These are phyloP conservation scores for Styphnolobium japonicum DNA, from an alignment of 306 rosid species.

Conservation along the genomic window DNA sequence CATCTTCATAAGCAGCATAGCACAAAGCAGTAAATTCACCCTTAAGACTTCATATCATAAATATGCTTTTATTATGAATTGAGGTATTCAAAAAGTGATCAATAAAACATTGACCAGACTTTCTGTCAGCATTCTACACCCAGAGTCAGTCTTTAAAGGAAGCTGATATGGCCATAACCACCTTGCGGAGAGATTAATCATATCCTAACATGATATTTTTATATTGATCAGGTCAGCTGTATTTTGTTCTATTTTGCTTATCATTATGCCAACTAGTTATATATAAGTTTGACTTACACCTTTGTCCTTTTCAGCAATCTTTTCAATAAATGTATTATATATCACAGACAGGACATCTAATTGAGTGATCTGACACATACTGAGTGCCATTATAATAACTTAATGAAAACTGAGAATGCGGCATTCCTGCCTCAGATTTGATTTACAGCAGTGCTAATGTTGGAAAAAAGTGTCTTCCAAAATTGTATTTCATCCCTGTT, in stretches of 20 bases:
- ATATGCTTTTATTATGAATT: not conserved
- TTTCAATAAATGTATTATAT: not conserved
- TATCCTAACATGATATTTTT: not conserved
- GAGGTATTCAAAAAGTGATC: not conserved
- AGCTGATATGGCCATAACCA: not conserved
- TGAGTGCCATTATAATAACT: not conserved
- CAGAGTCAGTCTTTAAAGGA: slow-evolving; percentile 9
- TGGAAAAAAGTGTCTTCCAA: not conserved
- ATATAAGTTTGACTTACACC: not conserved
- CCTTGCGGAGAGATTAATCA: not conserved
- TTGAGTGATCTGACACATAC: not conserved
- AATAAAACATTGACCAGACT: not conserved
- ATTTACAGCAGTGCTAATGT: not conserved
- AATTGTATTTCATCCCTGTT: not conserved
- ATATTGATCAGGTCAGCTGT: not conserved
- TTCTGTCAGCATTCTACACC: slow-evolving; percentile 2
- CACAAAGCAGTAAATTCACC: slow-evolving; percentile 9
- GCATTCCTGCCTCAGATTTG: not conserved
- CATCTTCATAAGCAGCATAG: slow-evolving; percentile 12
- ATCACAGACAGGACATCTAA: not conserved
- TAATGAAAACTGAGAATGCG: not conserved
- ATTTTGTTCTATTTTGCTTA: not conserved
- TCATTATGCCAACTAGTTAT: not conserved
- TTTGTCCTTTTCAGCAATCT: slow-evolving; percentile 3
- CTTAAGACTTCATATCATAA: not conserved